Evolutionary conservation across 768 basidiomycete genomes (phyloP).

Genomic region (Agrocybe praecox): DNA sequence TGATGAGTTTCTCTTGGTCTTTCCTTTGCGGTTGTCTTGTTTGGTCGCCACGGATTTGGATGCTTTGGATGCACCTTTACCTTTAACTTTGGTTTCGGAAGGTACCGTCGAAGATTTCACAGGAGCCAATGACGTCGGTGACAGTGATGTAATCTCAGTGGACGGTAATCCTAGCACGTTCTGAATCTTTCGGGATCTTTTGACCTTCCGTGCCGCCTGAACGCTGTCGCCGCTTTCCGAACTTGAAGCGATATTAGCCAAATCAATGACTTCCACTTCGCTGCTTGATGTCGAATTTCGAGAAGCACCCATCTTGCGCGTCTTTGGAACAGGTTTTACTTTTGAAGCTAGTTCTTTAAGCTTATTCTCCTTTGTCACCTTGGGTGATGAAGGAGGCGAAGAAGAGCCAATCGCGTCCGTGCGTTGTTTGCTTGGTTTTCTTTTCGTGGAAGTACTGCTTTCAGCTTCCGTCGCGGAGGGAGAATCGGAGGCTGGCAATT

Average conservation of each 20-base stretch:
- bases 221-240: conserved; percentile 1
- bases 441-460: neutral
- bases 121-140: conserved; percentile 1
- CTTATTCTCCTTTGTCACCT: neutral
- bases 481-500: neutral
- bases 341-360: neutral
- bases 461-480: neutral
- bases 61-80: neutral
- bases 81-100: conserved; percentile 1
- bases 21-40: neutral
- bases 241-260: conserved; percentile 8
- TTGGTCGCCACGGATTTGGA: neutral
- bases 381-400: neutral
- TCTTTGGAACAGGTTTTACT: neutral
- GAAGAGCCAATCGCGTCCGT: neutral
- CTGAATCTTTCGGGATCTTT: neutral
- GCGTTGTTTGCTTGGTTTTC: neutral
- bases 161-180: neutral
- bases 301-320: neutral
- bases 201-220: neutral
- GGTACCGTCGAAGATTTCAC: neutral
- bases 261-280: conserved; percentile 7
- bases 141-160: neutral
- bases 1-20: neutral
- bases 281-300: neutral